Base-by-base conservation (phyloP, 2,329 filamentous ascomycete genomes). In the Emmonsiellopsis sp. region DNA sequence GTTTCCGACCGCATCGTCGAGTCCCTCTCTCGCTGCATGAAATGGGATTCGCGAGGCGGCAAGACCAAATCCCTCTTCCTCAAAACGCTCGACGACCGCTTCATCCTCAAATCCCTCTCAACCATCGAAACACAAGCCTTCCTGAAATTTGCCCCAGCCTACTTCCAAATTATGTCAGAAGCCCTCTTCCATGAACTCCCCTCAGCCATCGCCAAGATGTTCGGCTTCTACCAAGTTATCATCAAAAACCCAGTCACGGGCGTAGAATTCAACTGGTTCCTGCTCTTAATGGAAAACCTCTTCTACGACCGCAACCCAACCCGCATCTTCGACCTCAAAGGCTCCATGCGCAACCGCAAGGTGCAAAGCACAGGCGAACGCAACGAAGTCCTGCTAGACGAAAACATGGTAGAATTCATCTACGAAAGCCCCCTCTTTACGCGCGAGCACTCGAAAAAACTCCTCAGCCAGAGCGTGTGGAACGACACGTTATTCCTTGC, bases 351-450 rank as follows among this genome's bases (percentile, higher is more conserved):
- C 46, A 98, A 98, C 72, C 89, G 93, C 64, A 96, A 95, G 68
- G 95, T 97, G 45, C 86, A 97, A 66, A 89, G 86, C 31, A 98
- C 93, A 0, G 94, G 93, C 51, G 89, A 97, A 71, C 87, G 92
- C 59, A 93, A 97, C 61, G 93, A 98, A 70, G 93, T 98, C 2
- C 80, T 98, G 2, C 79, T 98, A 1, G 93, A 98, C 65, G 94
- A 98, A 67, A 98, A 98, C 71, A 93, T 98, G 80, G 93, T 98
- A 8, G 94, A 98, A 68, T 97, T 95, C 67, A 97, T 98, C 58
- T 98, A 95, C 63, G 93, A 98, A 67, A 94, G 89, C 1, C 94
- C 93, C 0, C 79, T 98, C 13, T 98, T 98, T 68, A 86, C 92
- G 8, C 84, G 94, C 46, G 93, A 98, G 69, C 92, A 98, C 71